Conservation (phyloP, 768 basidiomycete species). For the Lactarius hengduanensis region DNA sequence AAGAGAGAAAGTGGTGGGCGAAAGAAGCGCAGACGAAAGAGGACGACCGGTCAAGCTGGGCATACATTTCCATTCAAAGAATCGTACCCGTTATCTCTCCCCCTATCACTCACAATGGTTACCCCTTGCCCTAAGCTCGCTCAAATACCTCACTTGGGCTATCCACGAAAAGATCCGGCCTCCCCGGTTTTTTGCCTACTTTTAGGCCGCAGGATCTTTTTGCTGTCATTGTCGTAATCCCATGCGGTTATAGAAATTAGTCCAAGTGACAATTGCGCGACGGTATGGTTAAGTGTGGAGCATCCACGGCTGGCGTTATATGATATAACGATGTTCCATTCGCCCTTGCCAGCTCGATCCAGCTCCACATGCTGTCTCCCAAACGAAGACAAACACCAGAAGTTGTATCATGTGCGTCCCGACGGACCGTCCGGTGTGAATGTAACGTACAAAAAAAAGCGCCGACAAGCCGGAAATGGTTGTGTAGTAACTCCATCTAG, state of each 20-base stretch:
- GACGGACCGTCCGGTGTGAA: conserved; percentile 1
- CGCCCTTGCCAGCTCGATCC: too few species aligned
- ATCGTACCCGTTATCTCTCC: conserved; percentile 8
- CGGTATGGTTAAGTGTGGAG: not conserved
- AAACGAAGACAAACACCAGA: not conserved
- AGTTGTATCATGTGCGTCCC: not conserved
- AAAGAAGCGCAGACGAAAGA: not conserved
- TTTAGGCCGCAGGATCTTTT: conserved; percentile 1
- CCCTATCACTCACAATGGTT: conserved; percentile 10
- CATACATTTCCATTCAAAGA: not conserved
- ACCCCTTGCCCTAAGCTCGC: not conserved
- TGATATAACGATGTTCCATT: not conserved
- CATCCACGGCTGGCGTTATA: not conserved
- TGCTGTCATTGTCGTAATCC: not conserved
- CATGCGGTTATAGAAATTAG: not conserved
- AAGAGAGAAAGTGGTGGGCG: not conserved
- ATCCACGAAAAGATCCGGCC: not conserved
- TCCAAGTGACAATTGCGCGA: conserved; percentile 6
- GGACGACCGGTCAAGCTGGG: not conserved
- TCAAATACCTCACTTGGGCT: conserved; percentile 2
- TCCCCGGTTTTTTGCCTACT: not conserved
- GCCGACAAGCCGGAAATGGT: not conserved
- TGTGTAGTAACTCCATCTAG: conserved; percentile 4
- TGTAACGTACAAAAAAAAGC: conserved; percentile 2
- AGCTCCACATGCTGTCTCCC: not conserved